Percentiles rank a stretch among this genome's conserved stretches.
Evolutionary conservation across 192 early-diverging fungal species (phyloP).

Genomic region (Chytriomyces confervae): DNA sequence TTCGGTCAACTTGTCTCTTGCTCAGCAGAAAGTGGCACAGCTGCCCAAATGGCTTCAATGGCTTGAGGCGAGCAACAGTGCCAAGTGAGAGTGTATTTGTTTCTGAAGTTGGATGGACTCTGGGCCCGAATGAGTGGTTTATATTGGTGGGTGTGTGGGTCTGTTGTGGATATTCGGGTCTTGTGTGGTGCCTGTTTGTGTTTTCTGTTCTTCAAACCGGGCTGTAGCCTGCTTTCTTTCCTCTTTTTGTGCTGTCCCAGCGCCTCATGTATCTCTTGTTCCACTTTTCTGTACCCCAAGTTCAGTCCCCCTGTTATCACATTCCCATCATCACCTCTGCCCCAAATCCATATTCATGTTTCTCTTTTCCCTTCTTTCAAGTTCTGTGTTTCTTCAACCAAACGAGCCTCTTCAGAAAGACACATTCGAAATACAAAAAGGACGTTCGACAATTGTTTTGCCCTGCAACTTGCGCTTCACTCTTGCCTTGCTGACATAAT

Average conservation of each 20-base stretch:
- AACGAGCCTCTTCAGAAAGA: not conserved
- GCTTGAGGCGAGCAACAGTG: not conserved
- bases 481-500: too few species aligned
- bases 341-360: not conserved
- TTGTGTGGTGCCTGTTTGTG: not conserved
- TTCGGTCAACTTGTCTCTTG: not conserved
- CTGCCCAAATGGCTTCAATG: constrained; percentile 24
- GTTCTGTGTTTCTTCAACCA: not conserved
- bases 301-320: not conserved
- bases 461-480: too few species aligned
- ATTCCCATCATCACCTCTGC: not conserved
- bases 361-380: not conserved
- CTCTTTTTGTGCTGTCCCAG: not conserved
- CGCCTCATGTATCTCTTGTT: not conserved
- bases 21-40: not conserved
- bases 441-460: too few species aligned
- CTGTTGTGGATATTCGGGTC: not conserved
- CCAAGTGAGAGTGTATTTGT: too few species aligned
- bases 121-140: not conserved
- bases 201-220: not conserved
- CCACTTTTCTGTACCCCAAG: not conserved
- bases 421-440: too few species aligned
- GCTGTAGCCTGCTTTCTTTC: not conserved
- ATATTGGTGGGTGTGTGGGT: not conserved
- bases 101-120: not conserved